A percentile compares a stretch with the other conserved stretches of the same genome.
Conservation (phyloP, 306 rosid genomes). For the Notholithocarpus densiflorus region DNA sequence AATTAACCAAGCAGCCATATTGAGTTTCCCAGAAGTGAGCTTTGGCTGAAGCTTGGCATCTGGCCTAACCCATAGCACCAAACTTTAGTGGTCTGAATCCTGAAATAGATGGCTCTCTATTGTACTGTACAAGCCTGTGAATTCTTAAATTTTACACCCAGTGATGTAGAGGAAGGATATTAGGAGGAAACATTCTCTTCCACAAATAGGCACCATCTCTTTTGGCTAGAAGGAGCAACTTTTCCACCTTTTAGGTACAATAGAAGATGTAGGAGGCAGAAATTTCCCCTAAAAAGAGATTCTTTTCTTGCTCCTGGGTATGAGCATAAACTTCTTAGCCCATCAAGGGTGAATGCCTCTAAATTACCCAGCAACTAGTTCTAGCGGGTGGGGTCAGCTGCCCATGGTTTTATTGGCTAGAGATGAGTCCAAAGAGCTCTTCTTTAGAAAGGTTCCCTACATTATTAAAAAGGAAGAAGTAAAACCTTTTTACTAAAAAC, state of each 20-base stretch:
- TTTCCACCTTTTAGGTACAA: neutral
- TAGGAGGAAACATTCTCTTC: neutral
- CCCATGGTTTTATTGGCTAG: no score
- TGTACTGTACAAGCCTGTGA: neutral
- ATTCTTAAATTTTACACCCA: neutral
- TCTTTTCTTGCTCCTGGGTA: neutral
- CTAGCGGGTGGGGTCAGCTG: no score
- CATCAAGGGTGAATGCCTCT: no score
- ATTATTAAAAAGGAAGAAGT: neutral
- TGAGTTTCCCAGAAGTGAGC: neutral
- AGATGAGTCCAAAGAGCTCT: no score
- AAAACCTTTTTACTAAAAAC: neutral
- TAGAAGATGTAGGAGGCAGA: neutral
- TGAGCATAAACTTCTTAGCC: no score
- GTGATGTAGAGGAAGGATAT: neutral
- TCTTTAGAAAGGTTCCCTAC: no score
- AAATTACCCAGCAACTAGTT: no score
- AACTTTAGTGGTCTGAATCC: neutral
- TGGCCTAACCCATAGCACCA: neutral
- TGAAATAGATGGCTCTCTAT: neutral
- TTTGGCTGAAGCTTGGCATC: neutral
- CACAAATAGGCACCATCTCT: slow-evolving; percentile 2
- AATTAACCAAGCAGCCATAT: neutral
- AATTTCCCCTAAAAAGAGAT: neutral
- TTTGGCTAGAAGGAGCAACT: neutral